Evolutionary conservation across 306 rosid species (phyloP), one percentile per base, ranked within the genome.

Genomic region (Herpetospermum pedunculosum): DNA sequence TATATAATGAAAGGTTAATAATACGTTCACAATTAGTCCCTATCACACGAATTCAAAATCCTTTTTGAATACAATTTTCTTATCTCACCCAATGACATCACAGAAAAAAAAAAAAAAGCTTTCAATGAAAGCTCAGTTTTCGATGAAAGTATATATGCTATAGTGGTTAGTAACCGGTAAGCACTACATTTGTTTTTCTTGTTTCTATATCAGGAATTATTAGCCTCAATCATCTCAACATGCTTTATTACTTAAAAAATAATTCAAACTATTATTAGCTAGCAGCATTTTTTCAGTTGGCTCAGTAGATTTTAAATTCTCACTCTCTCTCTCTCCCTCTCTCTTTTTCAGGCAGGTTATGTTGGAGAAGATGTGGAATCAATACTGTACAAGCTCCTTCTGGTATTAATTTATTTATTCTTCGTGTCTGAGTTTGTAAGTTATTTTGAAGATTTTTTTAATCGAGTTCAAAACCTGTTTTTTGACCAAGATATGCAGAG

Each of bases 281-380:
- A 26, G 52, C 59, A 52, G 9, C 68, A 11, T 55, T 46, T 64
- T 28, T 34, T 54, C 76, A 54, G 76, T 47, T 63, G 23, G 40
- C 21, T 77, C 28, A 19, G 46, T 34, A 25, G 58, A 40, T 38
- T 50, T 47, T 16, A 75, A 14, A 40, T 49, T 21, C 54, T 72
- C 23, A 6, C n/a, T n/a, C n/a, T n/a, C n/a, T n/a, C n/a, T n/a
- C n/a, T n/a, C 40, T 58, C 32, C 21, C 54, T 43, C 62, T 35
- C 49, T 25, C 29, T 35, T 21, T 69, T 38, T 47, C 86, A 89
- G 91, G 95, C 95, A 30, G 95, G 95, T 74, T 89, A 89, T 80
- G 95, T 83, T 53, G 91, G 95, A 77, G 91, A 89, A 71, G 95
- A 89, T 44, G 91, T 87, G 53, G 95, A 87, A 60, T 89, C 95